Evolutionary conservation across 495 filamentous ascomycete genomes (phyloP).

Genomic region (Mytilinidion resinicola): DNA sequence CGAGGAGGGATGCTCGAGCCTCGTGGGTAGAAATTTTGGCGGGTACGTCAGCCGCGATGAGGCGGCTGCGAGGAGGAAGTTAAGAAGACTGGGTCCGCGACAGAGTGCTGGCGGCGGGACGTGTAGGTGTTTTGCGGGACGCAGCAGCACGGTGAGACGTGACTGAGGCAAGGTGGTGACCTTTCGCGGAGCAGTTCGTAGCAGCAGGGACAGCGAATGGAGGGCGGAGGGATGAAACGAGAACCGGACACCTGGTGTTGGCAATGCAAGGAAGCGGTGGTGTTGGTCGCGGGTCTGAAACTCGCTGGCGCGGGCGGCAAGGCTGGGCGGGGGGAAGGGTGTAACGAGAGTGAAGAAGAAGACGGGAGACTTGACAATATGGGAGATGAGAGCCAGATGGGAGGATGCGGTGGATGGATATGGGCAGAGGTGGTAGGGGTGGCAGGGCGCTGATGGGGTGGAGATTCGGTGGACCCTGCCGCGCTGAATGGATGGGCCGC

Average conservation of each 20-base stretch:
- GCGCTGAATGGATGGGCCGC: background rate
- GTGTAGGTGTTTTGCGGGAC: background rate
- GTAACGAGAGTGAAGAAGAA: background rate
- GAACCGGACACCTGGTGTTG: no score
- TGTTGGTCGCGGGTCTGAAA: background rate
- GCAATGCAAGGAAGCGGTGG: no score
- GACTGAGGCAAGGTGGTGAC: slow-evolving; percentile 7
- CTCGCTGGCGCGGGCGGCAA: background rate
- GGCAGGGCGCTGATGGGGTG: background rate
- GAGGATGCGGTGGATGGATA: background rate
- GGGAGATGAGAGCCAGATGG: background rate
- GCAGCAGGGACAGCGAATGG: slow-evolving; percentile 12
- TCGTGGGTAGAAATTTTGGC: slow-evolving; percentile 57
- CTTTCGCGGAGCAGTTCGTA: no score
- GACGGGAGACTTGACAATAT: background rate
- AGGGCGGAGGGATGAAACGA: no score
- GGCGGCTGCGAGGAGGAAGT: slow-evolving; percentile 15
- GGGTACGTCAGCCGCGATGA: slow-evolving; percentile 22
- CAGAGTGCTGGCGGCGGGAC: slow-evolving; percentile 1
- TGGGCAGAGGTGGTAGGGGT: background rate
- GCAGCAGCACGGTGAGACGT: slow-evolving; percentile 21
- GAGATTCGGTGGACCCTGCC: background rate
- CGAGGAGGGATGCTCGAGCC: slow-evolving; percentile 59
- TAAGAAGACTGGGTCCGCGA: slow-evolving; percentile 2
- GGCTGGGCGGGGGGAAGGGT: background rate